Base-by-base conservation (phyloP, 164 flowering plant species). In the Magnolia sinica region DNA sequence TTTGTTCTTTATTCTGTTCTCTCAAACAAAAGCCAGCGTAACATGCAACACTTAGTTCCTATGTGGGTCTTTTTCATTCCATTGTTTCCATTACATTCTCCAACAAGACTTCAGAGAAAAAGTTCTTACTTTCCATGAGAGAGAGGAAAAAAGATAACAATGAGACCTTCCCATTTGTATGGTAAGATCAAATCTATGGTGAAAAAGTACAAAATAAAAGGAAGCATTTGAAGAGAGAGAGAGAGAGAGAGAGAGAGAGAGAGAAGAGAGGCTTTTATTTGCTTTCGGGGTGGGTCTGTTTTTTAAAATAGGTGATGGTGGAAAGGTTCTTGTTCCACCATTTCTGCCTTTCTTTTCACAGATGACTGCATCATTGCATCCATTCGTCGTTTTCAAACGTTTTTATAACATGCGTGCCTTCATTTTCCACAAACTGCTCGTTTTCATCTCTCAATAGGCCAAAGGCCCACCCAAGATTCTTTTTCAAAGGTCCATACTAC, bases 241-340 rank as follows among this genome's bases (percentile, higher is more conserved):
- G 23, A 65, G 0, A 65, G 24, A 24, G 68, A 23, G 23, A 65
- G 0, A 65, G 14, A 24, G 24, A 65, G 23, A 24, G 68, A 22
- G n/a, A n/a, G n/a, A n/a, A n/a, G n/a, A n/a, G 23, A 65, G 0
- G 5, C 7, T 16, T 59, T 59, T 65, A 10, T 7, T 64, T 20
- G 68, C 68, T 24, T 65, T 65, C 24, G 29, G 37, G 24, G 68
- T 65, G 13, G 68, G 64, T 59, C 19, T 59, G 16, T 59, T 59
- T 59, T 59, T 59, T n/a, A 65, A 65, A 65, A 11, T 9, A 11
- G 31, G 37, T 24, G 37, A 65, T 65, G 31, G 68, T 65, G 68
- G 68, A 65, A 65, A 29, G 68, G 68, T 65, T 65, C 68, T 65
- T 65, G 68, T 65, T 24, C 29, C 68, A 65, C 68, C 68, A 20